Evolutionary conservation across 768 basidiomycete genomes (phyloP).

Genomic region (Podaxis rugospora): DNA sequence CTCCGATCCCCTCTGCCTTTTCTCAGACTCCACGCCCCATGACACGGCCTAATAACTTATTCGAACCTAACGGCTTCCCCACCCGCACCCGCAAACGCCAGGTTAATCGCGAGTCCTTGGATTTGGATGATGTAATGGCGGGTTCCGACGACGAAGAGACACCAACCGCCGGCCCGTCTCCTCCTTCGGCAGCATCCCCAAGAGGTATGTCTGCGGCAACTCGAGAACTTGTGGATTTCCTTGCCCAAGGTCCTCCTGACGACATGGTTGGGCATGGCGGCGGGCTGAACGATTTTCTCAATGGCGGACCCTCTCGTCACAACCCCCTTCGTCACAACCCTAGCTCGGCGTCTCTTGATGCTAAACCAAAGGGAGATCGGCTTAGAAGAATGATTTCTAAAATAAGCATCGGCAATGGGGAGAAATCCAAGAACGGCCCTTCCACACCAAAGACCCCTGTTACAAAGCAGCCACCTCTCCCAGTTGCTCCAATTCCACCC

Average conservation of each 20-base stretch:
- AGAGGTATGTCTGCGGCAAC: constrained; percentile 38
- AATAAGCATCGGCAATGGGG: constrained; percentile 48
- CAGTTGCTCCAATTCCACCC: constrained; percentile 14
- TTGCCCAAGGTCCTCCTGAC: constrained; percentile 52
- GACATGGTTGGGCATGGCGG: constrained; percentile 26
- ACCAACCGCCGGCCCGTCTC: constrained; percentile 14
- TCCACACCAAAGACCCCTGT: constrained; percentile 17
- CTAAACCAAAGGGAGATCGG: constrained; percentile 53
- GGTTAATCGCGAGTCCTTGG: constrained; percentile 61
- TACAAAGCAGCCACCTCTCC: constrained; percentile 7
- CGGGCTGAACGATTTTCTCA: constrained; percentile 54
- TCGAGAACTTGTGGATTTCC: constrained; percentile 52
- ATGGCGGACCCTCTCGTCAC: constrained; percentile 51
- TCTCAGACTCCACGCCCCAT: constrained; percentile 22
- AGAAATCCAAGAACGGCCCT: constrained; percentile 25
- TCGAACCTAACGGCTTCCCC: constrained; percentile 34
- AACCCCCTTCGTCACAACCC: constrained; percentile 38
- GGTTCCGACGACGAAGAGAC: constrained; percentile 60
- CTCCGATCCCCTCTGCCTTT: constrained; percentile 25
- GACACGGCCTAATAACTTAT: constrained; percentile 19
- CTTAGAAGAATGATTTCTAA: constrained; percentile 83
- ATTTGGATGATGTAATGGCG: constrained; percentile 73
- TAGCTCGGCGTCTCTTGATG: constrained; percentile 31
- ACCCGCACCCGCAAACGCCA: constrained; percentile 47
- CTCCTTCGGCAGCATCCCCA: constrained; percentile 18